Evolutionary conservation across 2,329 filamentous ascomycete species (phyloP), one percentile per base, ranked within the genome.

Genomic region (Colletotrichum cuscutae): DNA sequence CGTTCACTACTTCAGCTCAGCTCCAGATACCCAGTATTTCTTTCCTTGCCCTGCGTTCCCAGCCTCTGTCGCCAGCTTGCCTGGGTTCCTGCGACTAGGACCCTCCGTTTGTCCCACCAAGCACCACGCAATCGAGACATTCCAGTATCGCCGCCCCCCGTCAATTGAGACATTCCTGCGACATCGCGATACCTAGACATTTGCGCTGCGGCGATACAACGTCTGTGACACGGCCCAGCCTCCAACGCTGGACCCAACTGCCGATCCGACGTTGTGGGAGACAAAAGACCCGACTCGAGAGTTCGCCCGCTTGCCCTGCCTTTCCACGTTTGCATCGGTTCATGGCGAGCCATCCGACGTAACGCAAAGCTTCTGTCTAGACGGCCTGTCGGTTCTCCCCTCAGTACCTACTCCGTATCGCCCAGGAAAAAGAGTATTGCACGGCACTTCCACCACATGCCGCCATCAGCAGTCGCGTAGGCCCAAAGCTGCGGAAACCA

Each of bases 81-180:
- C 28, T 22, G 19, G 22, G 9, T 24, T 37, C 52, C 2, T 15
- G 26, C 26, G 22, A 19, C 53, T 22, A 13, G 53, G 11, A 24
- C 30, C 19, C 57, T 53, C 42, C 64, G 68, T 56, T 59, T 52
- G 37, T 63, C 26, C 42, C 60, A 35, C 24, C 53, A 1, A 49
- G 42, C 42, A 49, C 42, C 19, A 49, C 42, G 19, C 42, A 35
- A n/a, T 49, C 30, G 32, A 70, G 65, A 72, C 59, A 64, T 70
- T 64, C 65, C 32, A 65, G 22, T 46, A 69, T 22, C 32, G 52
- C 69, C 24, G 4, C 65, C 60, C 26, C 42, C 15, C 60, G 53
- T 49, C 65, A 65, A 64, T 72, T 65, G 60, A 72, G 70, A 72
- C 70, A 72, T 70, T 72, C 65, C 46, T 72, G 70, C 54, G 59